Conservation (phyloP, 176 grass and related monocot genomes). For the Alopecurus myosuroides region DNA sequence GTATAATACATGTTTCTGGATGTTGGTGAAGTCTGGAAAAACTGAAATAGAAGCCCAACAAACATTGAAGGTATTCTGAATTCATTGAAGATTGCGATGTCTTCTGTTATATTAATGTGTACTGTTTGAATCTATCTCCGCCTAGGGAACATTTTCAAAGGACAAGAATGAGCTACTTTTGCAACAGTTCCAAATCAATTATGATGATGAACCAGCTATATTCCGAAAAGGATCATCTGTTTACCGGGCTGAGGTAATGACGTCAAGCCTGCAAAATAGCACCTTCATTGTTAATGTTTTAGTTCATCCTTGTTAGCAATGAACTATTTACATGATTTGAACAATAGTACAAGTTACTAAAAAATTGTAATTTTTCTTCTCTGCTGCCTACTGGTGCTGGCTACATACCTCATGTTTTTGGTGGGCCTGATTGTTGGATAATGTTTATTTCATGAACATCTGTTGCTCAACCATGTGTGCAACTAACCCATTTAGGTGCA, state of each 20-base stretch:
- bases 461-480: not conserved
- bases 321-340: not conserved
- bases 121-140: not conserved
- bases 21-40: conserved; percentile 76
- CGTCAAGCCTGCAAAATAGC: not conserved
- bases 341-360: not conserved
- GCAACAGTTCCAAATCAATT: conserved; percentile 47
- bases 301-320: not conserved
- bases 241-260: conserved; percentile 40
- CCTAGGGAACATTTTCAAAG: conserved; percentile 48
- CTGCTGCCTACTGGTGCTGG: not conserved
- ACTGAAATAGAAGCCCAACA: conserved; percentile 59
- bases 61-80: conserved; percentile 37
- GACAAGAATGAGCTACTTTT: conserved; percentile 59
- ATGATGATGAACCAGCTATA: conserved; percentile 43
- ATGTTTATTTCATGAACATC: not conserved
- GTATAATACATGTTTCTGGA: conserved; percentile 76
- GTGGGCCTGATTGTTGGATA: not conserved
- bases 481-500: not conserved
- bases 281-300: not conserved
- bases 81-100: not conserved
- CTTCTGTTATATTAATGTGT: not conserved
- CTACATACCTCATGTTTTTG: not conserved
- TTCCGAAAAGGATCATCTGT: conserved; percentile 49
- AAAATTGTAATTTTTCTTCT: not conserved